Conservation (phyloP, 1,284 basidiomycete genomes). For the Sutorius eximius region DNA sequence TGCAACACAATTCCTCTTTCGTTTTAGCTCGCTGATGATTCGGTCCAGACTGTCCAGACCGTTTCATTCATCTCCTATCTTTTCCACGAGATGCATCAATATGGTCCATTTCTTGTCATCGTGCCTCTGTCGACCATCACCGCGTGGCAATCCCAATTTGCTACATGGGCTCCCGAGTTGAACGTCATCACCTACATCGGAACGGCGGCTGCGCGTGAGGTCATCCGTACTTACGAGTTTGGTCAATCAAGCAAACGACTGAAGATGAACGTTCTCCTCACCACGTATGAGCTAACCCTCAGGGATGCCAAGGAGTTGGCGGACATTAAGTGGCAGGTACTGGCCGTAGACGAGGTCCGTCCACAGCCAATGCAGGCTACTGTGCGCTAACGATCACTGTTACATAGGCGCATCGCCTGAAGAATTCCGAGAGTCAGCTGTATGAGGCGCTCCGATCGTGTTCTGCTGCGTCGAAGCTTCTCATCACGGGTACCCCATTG, state of each 20-base stretch:
- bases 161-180: constrained; percentile 93
- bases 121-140: constrained; percentile 98
- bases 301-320: constrained; percentile 88
- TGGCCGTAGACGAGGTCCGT: constrained; percentile 92
- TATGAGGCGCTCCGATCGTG: constrained; percentile 94
- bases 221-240: constrained; percentile 93
- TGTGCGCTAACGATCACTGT: constrained; percentile 10
- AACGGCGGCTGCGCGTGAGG: constrained; percentile 82
- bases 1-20: constrained; percentile 27
- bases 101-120: constrained; percentile 96
- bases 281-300: constrained; percentile 96
- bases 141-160: constrained; percentile 97
- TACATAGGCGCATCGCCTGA: constrained; percentile 88
- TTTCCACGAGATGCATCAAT: constrained; percentile 91
- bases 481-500: constrained; percentile 97
- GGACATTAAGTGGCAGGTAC: constrained; percentile 96
- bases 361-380: not conserved
- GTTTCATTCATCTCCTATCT: constrained; percentile 95
- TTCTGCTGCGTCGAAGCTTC: constrained; percentile 85
- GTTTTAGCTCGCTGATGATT: constrained; percentile 13
- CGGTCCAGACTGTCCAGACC: constrained; percentile 84
- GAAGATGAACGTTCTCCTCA: constrained; percentile 96
- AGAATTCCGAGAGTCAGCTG: constrained; percentile 96
- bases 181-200: constrained; percentile 98
- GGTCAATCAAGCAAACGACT: constrained; percentile 83